phyloP scores from a whole-genome alignment of 2,329 filamentous ascomycete species.

The Trichoderma sp. region DNA sequence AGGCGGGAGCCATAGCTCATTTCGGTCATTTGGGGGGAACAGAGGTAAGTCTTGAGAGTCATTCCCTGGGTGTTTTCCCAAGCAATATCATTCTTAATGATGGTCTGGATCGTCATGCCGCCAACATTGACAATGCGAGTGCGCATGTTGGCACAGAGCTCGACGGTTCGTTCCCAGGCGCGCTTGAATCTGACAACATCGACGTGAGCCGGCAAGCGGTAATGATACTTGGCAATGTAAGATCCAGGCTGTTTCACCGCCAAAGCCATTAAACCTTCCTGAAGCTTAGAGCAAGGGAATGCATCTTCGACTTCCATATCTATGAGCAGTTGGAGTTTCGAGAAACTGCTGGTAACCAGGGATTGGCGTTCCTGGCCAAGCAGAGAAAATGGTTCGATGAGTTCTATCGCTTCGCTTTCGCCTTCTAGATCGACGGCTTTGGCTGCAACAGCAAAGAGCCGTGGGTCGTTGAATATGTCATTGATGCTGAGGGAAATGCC shows the following conservation, averaged over 20 bases:
- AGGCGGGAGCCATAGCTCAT: slow-evolving; percentile 26
- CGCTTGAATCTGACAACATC: slow-evolving; percentile 32
- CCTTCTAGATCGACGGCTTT: background rate
- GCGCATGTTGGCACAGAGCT: slow-evolving; percentile 31
- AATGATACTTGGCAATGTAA: slow-evolving; percentile 41
- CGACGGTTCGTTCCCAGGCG: slow-evolving; percentile 32
- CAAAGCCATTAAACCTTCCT: slow-evolving; percentile 36
- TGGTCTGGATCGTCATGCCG: slow-evolving; percentile 25
- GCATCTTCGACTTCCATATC: slow-evolving; percentile 30
- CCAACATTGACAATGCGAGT: slow-evolving; percentile 32
- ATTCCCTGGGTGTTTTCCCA: slow-evolving; percentile 15
- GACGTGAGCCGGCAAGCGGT: slow-evolving; percentile 31
- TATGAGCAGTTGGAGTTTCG: background rate
- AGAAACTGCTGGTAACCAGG: background rate
- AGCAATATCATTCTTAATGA: slow-evolving; percentile 28
- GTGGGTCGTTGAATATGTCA: slow-evolving; percentile 22
- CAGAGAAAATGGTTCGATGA: slow-evolving; percentile 1
- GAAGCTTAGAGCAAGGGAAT: slow-evolving; percentile 33
- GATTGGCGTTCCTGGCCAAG: background rate
- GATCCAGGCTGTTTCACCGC: slow-evolving; percentile 39
- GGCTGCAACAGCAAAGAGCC: slow-evolving; percentile 16
- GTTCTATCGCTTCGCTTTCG: background rate
- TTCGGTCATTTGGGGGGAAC: background rate
- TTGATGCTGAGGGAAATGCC: slow-evolving; percentile 17
- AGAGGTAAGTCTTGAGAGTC: slow-evolving; percentile 8